Conservation (phyloP, 345 rosid genomes). For the Trapa incisa region DNA sequence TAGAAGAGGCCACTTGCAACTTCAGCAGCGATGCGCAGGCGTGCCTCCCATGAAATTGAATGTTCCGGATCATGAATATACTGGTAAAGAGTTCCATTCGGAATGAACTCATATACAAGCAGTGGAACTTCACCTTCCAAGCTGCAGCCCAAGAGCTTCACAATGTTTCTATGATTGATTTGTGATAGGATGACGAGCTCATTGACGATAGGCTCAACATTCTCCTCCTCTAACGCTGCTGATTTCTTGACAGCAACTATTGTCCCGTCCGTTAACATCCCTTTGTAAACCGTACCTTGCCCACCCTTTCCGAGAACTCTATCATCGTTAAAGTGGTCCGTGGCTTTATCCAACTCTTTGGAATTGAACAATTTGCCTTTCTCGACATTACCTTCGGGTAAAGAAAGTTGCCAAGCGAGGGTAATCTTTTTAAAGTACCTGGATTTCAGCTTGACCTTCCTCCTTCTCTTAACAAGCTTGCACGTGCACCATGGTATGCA, state of each 20-base stretch:
- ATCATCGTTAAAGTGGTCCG: neutral
- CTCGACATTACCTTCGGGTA: neutral
- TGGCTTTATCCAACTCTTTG: slow-evolving; percentile 4
- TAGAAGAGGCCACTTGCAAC: slow-evolving; percentile 10
- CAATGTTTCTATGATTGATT: slow-evolving; percentile 12
- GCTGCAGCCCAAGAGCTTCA: slow-evolving; percentile 12
- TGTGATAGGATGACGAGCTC: slow-evolving; percentile 11
- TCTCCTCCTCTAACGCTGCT: neutral
- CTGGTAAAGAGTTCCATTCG: slow-evolving; percentile 8
- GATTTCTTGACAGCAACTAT: slow-evolving; percentile 8
- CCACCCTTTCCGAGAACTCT: slow-evolving; percentile 3
- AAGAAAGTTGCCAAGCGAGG: neutral
- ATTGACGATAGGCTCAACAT: slow-evolving; percentile 8
- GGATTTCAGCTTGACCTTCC: slow-evolving; percentile 3
- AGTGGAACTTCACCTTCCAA: slow-evolving; percentile 7
- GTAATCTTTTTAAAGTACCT: slow-evolving; percentile 8
- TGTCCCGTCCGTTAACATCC: slow-evolving; percentile 11
- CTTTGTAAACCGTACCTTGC: slow-evolving; percentile 10
- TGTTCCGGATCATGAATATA: slow-evolving; percentile 3
- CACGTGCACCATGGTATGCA: neutral
- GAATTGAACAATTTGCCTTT: neutral
- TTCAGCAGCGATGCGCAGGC: slow-evolving; percentile 14
- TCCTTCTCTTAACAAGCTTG: neutral
- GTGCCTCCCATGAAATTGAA: neutral
- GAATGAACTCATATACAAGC: slow-evolving; percentile 8